These are phyloP conservation scores for Raphanus hybrid DNA, from an alignment of 441 rosid genomes.

Conservation along the genomic window DNA sequence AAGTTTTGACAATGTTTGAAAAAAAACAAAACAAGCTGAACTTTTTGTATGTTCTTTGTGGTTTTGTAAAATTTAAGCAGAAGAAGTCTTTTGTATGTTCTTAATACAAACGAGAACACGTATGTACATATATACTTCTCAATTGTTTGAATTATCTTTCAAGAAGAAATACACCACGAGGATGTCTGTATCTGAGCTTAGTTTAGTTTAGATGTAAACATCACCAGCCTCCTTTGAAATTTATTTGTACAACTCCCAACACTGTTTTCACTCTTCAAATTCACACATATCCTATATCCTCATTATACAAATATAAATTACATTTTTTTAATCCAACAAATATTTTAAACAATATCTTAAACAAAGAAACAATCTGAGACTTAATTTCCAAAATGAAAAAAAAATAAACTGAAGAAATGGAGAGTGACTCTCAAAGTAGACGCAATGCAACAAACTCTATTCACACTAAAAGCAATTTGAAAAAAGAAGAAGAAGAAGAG, in stretches of 20 bases:
- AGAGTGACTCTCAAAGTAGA: constrained; percentile 25
- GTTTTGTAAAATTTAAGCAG: constrained; percentile 42
- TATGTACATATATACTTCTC: too few species aligned
- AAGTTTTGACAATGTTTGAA: constrained; percentile 24
- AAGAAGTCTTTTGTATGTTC: neutral
- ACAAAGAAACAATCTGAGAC: constrained; percentile 29
- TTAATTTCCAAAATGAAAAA: constrained; percentile 7
- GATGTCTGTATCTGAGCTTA: too few species aligned
- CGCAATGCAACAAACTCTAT: constrained; percentile 27
- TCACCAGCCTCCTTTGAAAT: constrained; percentile 12
- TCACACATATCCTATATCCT: constrained; percentile 25
- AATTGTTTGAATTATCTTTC: too few species aligned
- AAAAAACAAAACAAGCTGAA: constrained; percentile 3
- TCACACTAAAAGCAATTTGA: constrained; percentile 27
- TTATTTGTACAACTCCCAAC: constrained; percentile 3
- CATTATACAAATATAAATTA: constrained; percentile 8
- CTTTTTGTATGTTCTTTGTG: neutral
- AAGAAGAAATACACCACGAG: too few species aligned
- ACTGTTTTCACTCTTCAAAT: constrained; percentile 3
- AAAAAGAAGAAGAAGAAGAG: neutral
- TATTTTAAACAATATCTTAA: constrained; percentile 20
- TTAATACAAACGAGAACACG: too few species aligned
- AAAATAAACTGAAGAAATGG: constrained; percentile 15
- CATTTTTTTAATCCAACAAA: constrained; percentile 9
- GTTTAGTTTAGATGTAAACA: neutral